Conservation (phyloP, 2,329 filamentous ascomycete genomes). For the Ilyonectria mors-panacis region DNA sequence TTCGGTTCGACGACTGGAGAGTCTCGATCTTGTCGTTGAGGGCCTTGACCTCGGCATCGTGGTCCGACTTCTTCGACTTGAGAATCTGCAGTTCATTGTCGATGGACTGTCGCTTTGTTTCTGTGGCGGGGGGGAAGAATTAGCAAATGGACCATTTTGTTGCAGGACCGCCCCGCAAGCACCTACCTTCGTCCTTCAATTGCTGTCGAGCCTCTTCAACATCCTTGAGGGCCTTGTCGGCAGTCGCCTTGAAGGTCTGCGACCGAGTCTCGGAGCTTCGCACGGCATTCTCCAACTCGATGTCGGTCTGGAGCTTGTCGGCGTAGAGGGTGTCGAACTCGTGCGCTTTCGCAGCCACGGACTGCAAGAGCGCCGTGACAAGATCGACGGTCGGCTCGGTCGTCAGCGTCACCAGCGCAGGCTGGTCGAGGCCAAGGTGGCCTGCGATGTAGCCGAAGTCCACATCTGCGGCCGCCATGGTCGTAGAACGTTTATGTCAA, state of each 20-base stretch:
- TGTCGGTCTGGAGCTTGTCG: slow-evolving; percentile 90
- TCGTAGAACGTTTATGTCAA: slow-evolving; percentile 47
- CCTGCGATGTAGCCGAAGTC: slow-evolving; percentile 82
- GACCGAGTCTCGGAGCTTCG: slow-evolving; percentile 86
- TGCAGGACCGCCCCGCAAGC: slow-evolving; percentile 11
- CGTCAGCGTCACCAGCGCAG: slow-evolving; percentile 71
- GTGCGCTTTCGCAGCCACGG: slow-evolving; percentile 83
- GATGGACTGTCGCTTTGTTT: slow-evolving; percentile 80
- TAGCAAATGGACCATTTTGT: slow-evolving; percentile 25
- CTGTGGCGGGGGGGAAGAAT: slow-evolving; percentile 60
- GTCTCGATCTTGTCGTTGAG: slow-evolving; percentile 87
- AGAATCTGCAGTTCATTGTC: slow-evolving; percentile 87
- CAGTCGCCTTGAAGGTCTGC: slow-evolving; percentile 83
- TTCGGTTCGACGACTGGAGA: slow-evolving; percentile 92
- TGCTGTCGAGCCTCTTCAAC: slow-evolving; percentile 86
- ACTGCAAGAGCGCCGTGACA: slow-evolving; percentile 80
- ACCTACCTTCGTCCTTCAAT: slow-evolving; percentile 84
- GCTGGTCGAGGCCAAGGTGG: slow-evolving; percentile 78
- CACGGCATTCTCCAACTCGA: slow-evolving; percentile 93
- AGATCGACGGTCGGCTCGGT: slow-evolving; percentile 83
- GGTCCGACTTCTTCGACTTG: slow-evolving; percentile 81
- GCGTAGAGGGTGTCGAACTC: slow-evolving; percentile 87
- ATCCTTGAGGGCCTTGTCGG: slow-evolving; percentile 88
- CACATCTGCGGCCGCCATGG: slow-evolving; percentile 64
- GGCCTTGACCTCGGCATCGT: slow-evolving; percentile 81